Percentiles rank a stretch among this genome's conserved stretches.
Conservation (phyloP, 2,329 filamentous ascomycete species). For the Epichloe baconii region DNA sequence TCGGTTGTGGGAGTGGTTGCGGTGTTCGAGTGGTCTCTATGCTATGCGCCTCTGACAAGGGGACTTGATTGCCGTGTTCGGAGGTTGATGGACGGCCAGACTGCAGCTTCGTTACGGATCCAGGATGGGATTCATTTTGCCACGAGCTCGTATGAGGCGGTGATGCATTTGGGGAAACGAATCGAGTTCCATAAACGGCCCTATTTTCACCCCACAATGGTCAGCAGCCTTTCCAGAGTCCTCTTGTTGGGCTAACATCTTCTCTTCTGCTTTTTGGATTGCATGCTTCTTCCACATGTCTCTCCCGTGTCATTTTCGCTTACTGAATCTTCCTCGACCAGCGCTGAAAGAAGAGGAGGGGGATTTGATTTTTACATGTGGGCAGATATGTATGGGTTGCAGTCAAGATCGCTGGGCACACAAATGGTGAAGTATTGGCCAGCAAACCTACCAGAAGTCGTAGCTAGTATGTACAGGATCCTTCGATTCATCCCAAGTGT, state of each 20-base stretch:
- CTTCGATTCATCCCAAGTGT: conserved; percentile 59
- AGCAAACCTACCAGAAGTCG: conserved; percentile 60
- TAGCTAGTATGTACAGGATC: conserved; percentile 56
- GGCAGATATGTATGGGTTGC: neutral
- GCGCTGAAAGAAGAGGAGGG: too few species aligned
- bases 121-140: conserved; percentile 30
- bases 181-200: conserved; percentile 54
- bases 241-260: neutral
- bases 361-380: neutral
- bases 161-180: conserved; percentile 36
- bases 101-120: conserved; percentile 27
- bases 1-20: conserved; percentile 11
- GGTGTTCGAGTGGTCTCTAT: conserved; percentile 21
- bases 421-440: neutral
- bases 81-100: conserved; percentile 30
- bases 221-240: neutral
- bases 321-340: too few species aligned
- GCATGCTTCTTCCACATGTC: neutral
- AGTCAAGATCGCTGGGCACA: neutral
- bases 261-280: neutral
- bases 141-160: conserved; percentile 33
- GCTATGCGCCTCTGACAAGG: conserved; percentile 17
- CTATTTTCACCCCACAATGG: conserved; percentile 19
- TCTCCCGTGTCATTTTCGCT: neutral
- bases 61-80: conserved; percentile 19